Base-by-base conservation (phyloP, 2,329 filamentous ascomycete species). In the Colletotrichum spinosum region DNA sequence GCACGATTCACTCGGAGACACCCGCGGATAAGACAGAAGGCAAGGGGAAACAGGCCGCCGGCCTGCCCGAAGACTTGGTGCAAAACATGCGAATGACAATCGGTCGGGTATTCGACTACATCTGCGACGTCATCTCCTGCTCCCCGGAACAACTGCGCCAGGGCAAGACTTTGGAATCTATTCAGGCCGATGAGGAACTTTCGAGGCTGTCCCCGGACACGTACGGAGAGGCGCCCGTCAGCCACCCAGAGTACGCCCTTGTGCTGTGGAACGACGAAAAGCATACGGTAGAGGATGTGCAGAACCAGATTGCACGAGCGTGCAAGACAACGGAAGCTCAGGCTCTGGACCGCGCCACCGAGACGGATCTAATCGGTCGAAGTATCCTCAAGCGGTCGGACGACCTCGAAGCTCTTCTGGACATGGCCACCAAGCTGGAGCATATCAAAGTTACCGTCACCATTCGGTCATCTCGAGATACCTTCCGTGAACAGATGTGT, bases 231-330 rank as follows among this genome's bases (percentile, higher is more conserved):
- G 87, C 86, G 2, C 88, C 92, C 71, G 81, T 87, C 7, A 87
- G 90, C 60, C 83, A 87, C 3, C 85, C 90, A 11, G 93, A 97
- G 71, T 99, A 91, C 76, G 91, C 92, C 6, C 81, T 99, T 49
- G 83, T 97, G 13, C 82, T 99, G 6, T 99, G 96, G 96, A 99
- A 99, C 72, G 96, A 99, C 69, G 96, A 99, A 80, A 99, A 99
- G 78, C 96, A 99, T 76, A 99, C 96, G 0, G 90, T 98, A 48
- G 88, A 90, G 51, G 96, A 99, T 75, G 95, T 99, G 6, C 86
- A 90, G 70, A 89, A 97, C 62, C 95, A 98, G 76, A 93, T 99
- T 25, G 92, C 93, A 3, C 88, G 95, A 69, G 96, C 96, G 54
- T 99, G 96, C 81, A 88, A 87, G 67, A 90, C 92, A 69, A 87